These are phyloP conservation scores for Lumnitzera littorea DNA, from an alignment of 345 rosid genomes.

Conservation along the genomic window DNA sequence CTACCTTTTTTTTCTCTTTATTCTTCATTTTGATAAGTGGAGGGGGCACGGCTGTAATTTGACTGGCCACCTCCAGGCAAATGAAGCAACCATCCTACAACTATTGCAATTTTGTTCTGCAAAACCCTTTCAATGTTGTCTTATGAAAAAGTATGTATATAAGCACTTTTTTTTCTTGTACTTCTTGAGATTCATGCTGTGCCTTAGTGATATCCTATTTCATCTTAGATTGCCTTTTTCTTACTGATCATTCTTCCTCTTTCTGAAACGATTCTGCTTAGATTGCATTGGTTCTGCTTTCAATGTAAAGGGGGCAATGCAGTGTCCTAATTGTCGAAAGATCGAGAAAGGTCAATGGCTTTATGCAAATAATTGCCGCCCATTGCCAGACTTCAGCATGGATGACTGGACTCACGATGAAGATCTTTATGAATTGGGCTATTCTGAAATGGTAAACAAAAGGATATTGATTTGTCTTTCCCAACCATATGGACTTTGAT, in stretches of 20 bases:
- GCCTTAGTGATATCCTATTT: no score
- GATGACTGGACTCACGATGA: conserved; percentile 96
- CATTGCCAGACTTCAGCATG: conserved; percentile 67
- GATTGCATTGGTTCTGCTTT: conserved; percentile 99
- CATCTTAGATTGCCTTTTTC: not conserved
- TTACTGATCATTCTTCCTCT: not conserved
- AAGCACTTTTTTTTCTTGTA: no score
- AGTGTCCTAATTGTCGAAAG: conserved; percentile 97
- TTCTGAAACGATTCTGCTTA: conserved; percentile 18
- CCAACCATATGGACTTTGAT: no score
- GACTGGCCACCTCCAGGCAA: no score
- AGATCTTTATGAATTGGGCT: conserved; percentile 69
- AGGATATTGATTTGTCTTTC: not conserved
- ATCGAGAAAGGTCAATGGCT: conserved; percentile 99
- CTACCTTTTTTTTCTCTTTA: no score
- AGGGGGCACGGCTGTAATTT: no score
- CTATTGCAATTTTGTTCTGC: no score
- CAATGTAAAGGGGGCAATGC: conserved; percentile 95
- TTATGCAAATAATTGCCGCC: conserved; percentile 69
- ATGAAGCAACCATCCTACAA: no score
- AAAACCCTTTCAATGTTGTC: no score
- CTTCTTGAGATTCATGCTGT: no score
- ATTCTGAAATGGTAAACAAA: conserved; percentile 75
- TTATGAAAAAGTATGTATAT: no score
- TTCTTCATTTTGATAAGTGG: no score